Evolutionary conservation across 257 asterid genomes (phyloP).

Genomic region (Solanum corneliomulleri): DNA sequence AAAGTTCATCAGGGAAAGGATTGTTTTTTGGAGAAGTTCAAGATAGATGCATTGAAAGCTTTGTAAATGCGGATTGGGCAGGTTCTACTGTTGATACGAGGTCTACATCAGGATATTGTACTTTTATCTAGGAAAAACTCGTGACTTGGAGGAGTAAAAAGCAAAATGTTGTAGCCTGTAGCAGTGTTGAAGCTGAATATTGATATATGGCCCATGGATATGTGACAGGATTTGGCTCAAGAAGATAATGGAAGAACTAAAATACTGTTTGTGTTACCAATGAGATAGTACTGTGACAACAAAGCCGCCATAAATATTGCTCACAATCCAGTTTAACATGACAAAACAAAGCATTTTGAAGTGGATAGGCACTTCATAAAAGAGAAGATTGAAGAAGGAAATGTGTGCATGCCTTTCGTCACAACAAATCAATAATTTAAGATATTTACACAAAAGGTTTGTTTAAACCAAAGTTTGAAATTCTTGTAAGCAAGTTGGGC

Average conservation of each 20-base stretch:
- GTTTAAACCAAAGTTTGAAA: neutral
- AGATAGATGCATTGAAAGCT: neutral
- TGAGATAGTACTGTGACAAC: neutral
- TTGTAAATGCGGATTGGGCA: neutral
- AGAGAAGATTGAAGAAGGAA: neutral
- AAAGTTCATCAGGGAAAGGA: neutral
- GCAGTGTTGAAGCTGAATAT: neutral
- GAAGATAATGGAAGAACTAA: neutral
- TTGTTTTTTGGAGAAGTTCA: neutral
- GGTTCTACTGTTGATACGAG: neutral
- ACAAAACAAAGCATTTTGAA: neutral
- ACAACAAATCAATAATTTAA: neutral
- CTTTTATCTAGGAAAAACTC: neutral
- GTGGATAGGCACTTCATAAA: neutral
- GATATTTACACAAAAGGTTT: neutral
- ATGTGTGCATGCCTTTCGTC: neutral
- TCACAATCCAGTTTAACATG: neutral
- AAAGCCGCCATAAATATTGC: neutral
- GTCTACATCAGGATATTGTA: neutral
- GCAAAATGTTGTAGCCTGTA: neutral
- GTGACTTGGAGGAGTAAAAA: neutral
- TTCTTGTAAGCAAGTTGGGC: neutral
- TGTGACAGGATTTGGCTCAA: neutral
- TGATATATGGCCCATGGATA: neutral
- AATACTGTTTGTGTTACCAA: neutral